Percentiles rank a stretch among this genome's conserved stretches.
Evolutionary conservation across 805 yeast genomes (phyloP).

Genomic region (Vanderwaltozyma yarrowii): DNA sequence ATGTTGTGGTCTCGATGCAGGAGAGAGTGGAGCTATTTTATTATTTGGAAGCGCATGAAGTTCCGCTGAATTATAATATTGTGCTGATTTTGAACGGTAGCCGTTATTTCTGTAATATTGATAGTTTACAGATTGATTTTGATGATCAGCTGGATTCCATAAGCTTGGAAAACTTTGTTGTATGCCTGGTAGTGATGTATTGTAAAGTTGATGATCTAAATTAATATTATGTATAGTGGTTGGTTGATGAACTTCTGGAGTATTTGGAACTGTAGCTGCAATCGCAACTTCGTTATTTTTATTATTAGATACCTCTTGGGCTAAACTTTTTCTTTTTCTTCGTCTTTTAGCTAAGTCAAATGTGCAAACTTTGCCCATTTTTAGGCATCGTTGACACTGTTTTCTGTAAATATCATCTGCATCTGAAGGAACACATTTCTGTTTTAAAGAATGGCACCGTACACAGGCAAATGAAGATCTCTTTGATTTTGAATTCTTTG

Average conservation of each 20-base stretch:
- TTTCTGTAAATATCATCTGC: constrained; percentile 39
- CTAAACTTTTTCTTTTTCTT: constrained; percentile 30
- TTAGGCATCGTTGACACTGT: constrained; percentile 66
- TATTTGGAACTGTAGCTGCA: too few relatives aligned
- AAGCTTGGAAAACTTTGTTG: constrained; percentile 3
- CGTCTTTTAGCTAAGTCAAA: constrained; percentile 53
- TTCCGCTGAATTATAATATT: too few relatives aligned
- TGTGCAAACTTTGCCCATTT: constrained; percentile 53
- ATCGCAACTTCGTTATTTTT: background rate
- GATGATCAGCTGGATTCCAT: background rate
- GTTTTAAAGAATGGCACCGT: constrained; percentile 69
- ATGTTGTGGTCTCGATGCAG: too few relatives aligned
- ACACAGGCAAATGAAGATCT: constrained; percentile 29
- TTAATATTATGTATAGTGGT: too few relatives aligned
- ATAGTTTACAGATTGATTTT: too few relatives aligned
- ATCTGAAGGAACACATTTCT: constrained; percentile 65
- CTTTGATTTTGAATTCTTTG: constrained; percentile 18
- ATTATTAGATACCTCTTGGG: background rate
- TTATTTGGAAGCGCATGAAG: too few relatives aligned
- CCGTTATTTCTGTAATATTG: too few relatives aligned
- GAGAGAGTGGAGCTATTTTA: too few relatives aligned
- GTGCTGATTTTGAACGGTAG: too few relatives aligned
- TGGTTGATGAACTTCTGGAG: too few relatives aligned
- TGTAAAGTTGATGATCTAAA: background rate
- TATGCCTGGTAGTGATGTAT: constrained; percentile 4